A percentile compares a stretch with the other conserved stretches of the same genome.
These are phyloP conservation scores for Russula lepida DNA, from an alignment of 768 basidiomycete species.

Conservation along the genomic window DNA sequence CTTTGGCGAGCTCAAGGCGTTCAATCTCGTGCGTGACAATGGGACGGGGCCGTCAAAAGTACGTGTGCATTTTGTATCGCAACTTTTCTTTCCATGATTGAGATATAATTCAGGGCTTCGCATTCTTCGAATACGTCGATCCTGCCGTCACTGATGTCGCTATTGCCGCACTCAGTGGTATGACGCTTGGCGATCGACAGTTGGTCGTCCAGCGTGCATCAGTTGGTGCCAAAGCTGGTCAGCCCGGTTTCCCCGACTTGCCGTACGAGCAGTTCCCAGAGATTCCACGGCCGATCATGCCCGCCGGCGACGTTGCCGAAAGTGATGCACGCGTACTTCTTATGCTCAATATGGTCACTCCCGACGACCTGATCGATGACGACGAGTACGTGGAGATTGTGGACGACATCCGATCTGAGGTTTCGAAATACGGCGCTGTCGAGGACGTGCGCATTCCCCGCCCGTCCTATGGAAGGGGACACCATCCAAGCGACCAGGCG, in stretches of 20 bases:
- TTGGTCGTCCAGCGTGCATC: conserved; percentile 96
- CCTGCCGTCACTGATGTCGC: conserved; percentile 84
- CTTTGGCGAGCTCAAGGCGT: conserved; percentile 95
- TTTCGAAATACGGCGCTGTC: conserved; percentile 68
- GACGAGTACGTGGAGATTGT: conserved; percentile 89
- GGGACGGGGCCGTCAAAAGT: conserved; percentile 86
- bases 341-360: conserved; percentile 97
- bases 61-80: conserved; percentile 12
- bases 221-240: conserved; percentile 78
- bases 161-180: conserved; percentile 91
- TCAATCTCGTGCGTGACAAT: conserved; percentile 96
- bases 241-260: conserved; percentile 52
- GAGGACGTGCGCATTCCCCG: conserved; percentile 85
- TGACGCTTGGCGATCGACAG: conserved; percentile 94
- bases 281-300: conserved; percentile 83
- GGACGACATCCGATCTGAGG: conserved; percentile 92
- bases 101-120: conserved; percentile 67
- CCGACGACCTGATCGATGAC: conserved; percentile 86
- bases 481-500: conserved; percentile 54
- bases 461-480: conserved; percentile 43
- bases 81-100: background rate
- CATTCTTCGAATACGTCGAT: conserved; percentile 98
- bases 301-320: conserved; percentile 58
- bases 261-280: conserved; percentile 78
- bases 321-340: conserved; percentile 71